phyloP scores from a whole-genome alignment of 176 grass and related monocot species.

The Tuctoria greenei region DNA sequence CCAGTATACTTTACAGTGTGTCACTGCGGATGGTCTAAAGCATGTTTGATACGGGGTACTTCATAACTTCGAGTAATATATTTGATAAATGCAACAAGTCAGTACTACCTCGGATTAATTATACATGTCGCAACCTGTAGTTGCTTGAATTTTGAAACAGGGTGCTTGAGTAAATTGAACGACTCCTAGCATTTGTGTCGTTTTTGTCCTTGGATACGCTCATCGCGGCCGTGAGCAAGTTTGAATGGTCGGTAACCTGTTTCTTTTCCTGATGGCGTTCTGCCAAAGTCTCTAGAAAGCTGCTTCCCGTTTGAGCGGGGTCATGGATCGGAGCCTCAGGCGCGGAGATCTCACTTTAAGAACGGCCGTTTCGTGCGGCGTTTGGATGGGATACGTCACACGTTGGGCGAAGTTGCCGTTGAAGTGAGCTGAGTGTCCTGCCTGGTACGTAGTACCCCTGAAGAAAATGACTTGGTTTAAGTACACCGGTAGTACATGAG shows the following conservation, averaged over 20 bases:
- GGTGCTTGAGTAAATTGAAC: background rate
- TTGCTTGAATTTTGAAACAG: conserved; percentile 1
- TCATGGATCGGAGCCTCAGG: background rate
- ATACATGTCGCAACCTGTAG: background rate
- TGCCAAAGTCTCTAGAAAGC: conserved; percentile 39
- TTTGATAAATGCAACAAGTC: conserved; percentile 20
- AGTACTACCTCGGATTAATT: background rate
- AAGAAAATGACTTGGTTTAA: background rate
- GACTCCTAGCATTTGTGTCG: background rate
- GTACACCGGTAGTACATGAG: background rate
- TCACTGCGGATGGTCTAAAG: no score
- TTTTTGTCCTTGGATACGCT: background rate
- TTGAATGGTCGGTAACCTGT: conserved; percentile 22
- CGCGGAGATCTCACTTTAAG: background rate
- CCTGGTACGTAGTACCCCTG: no score
- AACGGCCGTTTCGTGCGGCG: conserved; percentile 15
- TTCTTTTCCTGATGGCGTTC: background rate
- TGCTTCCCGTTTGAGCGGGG: background rate
- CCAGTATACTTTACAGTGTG: no score
- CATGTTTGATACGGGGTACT: conserved; percentile 5
- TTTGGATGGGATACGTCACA: conserved; percentile 27
- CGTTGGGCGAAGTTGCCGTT: conserved; percentile 30
- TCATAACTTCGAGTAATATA: conserved; percentile 25
- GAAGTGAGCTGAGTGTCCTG: background rate
- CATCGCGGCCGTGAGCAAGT: background rate